Percentiles rank a stretch among this genome's conserved stretches.
Evolutionary conservation across 23 red algal species (phyloP).

Genomic region (Gracilaria caudata): DNA sequence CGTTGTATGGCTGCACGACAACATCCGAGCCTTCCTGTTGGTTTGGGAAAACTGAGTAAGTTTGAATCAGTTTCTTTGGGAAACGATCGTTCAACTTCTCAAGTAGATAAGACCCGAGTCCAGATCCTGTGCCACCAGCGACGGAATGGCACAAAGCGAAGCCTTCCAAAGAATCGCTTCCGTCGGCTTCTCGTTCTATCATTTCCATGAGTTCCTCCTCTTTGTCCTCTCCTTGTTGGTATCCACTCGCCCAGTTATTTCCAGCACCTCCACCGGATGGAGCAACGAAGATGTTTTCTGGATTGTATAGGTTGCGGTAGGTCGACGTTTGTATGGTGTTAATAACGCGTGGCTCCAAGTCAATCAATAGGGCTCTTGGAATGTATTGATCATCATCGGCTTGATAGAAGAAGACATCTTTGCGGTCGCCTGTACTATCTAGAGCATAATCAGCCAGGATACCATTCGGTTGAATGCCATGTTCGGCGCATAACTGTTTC

Average conservation of each 20-base stretch:
- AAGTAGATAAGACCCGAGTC: constrained; percentile 91
- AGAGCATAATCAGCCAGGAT: constrained; percentile 77
- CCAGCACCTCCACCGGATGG: constrained; percentile 91
- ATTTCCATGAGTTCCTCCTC: constrained; percentile 99
- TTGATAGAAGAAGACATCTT: constrained; percentile 99
- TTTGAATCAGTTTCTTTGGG: constrained; percentile 98
- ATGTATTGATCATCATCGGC: constrained; percentile 97
- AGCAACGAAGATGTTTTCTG: constrained; percentile 94
- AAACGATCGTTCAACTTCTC: constrained; percentile 93
- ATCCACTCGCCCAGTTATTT: constrained; percentile 98
- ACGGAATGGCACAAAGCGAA: constrained; percentile 94
- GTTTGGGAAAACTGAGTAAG: constrained; percentile 99
- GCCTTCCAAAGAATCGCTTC: constrained; percentile 92
- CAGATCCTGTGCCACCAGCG: constrained; percentile 95
- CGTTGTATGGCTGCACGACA: constrained; percentile 98
- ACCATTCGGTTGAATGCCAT: constrained; percentile 93
- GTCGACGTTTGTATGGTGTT: constrained; percentile 62
- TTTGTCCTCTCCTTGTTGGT: constrained; percentile 88
- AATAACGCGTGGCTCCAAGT: constrained; percentile 97
- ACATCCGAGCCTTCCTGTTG: constrained; percentile 95
- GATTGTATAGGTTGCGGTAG: constrained; percentile 91
- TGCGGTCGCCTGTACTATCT: constrained; percentile 83
- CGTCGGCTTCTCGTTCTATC: constrained; percentile 98
- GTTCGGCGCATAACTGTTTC: constrained; percentile 98
- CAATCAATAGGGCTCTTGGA: constrained; percentile 94